Base-by-base conservation (phyloP, 805 yeast genomes). In the Yamadazyma sp. region DNA sequence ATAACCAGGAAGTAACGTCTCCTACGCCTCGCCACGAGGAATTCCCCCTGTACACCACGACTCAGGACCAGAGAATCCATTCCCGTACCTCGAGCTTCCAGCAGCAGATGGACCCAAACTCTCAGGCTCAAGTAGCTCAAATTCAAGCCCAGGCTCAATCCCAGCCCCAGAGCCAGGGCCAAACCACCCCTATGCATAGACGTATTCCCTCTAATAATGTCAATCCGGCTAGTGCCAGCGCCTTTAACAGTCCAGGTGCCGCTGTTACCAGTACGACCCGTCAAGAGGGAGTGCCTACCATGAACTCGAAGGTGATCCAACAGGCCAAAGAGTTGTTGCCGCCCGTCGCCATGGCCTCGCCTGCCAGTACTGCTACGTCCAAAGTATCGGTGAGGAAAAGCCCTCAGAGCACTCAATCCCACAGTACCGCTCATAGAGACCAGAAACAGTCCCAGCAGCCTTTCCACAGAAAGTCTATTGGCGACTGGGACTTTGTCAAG, bases 401-500 rank as follows among this genome's bases (percentile, higher is more conserved):
- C 6, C 34, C 40, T 6, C 30, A 23, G 5, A 6, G 32, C 13
- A 20, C 26, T 17, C 32, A 35, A 16, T 19, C 25, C 4, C 25
- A 24, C n/a, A 12, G 6, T 2, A 13, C 10, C 11, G 3, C 22
- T 17, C 21, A 28, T 18, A 29, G 14, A 18, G 36, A 35, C 20
- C 27, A 33, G 9, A 15, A 16, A n/a, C 40, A 36, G 10, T 28
- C 27, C 8, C 49, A 59, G 37, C 62, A 69, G 46, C 80, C 75
- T 49, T 84, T 85, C 50, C 91, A 89, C 58, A 78, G 98, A 47
- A 84, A 83, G 42, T 75, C 95, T 4, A 83, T 91, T 38, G 99
- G 98, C 10, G 96, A 93, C 48, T 91, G 99, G 99, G 95, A 87
- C 50, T 90, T 91, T 51, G 74, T 86, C 41, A 88, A 88, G 61